phyloP scores from a whole-genome alignment of 805 yeast genomes.

The Pichia pseudocactophila region DNA sequence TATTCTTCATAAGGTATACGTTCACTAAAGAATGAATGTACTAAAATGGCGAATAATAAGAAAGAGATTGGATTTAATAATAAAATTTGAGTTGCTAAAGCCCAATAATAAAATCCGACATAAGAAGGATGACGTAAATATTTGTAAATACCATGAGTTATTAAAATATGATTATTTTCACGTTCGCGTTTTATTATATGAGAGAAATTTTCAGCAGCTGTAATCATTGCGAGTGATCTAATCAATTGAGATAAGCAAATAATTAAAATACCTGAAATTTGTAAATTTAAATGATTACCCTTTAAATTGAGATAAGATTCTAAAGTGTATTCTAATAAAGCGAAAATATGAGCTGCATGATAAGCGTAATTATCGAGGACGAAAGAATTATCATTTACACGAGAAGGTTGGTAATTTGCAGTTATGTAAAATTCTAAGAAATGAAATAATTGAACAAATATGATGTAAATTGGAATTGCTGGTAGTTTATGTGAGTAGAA shows the following conservation, averaged over 20 bases:
- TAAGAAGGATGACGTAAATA: slow-evolving; percentile 81
- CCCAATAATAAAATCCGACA: slow-evolving; percentile 90
- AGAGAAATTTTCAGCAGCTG: slow-evolving; percentile 80
- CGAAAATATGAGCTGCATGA: slow-evolving; percentile 44
- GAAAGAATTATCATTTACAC: slow-evolving; percentile 64
- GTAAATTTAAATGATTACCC: slow-evolving; percentile 11
- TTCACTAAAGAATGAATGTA: slow-evolving; percentile 59
- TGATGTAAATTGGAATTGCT: slow-evolving; percentile 46
- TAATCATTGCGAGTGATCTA: slow-evolving; percentile 75
- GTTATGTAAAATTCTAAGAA: slow-evolving; percentile 76
- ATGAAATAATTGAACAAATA: slow-evolving; percentile 57
- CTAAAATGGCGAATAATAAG: slow-evolving; percentile 41
- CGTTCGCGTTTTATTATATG: slow-evolving; percentile 60
- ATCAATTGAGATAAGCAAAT: slow-evolving; percentile 53
- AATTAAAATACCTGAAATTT: slow-evolving; percentile 38
- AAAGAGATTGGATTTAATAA: slow-evolving; percentile 58
- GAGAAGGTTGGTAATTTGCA: slow-evolving; percentile 57
- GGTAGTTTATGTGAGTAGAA: too few relatives aligned
- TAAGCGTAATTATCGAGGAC: slow-evolving; percentile 61
- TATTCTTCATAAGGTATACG: slow-evolving; percentile 70
- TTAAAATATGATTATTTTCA: slow-evolving; percentile 49
- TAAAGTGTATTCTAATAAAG: slow-evolving; percentile 41
- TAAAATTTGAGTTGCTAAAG: slow-evolving; percentile 71
- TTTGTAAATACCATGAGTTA: slow-evolving; percentile 66
- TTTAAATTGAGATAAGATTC: slow-evolving; percentile 33